These are phyloP conservation scores for Ascochyta lentis DNA, from an alignment of 2,329 filamentous ascomycete genomes.

Conservation along the genomic window DNA sequence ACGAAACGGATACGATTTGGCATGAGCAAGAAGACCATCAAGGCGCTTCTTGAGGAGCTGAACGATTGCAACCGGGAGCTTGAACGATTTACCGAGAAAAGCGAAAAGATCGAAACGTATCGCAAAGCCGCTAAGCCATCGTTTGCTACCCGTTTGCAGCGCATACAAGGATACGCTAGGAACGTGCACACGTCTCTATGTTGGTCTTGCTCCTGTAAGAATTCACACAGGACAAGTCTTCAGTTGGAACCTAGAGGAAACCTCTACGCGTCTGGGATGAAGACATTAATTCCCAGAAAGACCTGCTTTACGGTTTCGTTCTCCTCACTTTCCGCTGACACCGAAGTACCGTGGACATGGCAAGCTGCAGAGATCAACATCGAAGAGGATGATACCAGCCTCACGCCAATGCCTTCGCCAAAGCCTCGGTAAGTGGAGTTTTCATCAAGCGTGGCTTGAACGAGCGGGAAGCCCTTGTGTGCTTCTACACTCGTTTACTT, in stretches of 20 bases:
- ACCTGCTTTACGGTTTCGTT: constrained; percentile 47
- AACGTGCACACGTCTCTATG: constrained; percentile 41
- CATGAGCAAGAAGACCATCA: constrained; percentile 48
- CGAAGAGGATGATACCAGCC: constrained; percentile 31
- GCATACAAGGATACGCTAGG: constrained; percentile 44
- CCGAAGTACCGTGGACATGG: constrained; percentile 33
- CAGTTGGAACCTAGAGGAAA: constrained; percentile 41
- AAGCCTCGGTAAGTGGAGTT: constrained; percentile 31
- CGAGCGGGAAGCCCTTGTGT: background rate
- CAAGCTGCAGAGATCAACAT: constrained; percentile 45
- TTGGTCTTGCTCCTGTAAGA: constrained; percentile 46
- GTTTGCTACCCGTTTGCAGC: constrained; percentile 41
- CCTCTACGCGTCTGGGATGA: constrained; percentile 31
- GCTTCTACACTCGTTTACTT: background rate
- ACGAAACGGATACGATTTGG: constrained; percentile 45
- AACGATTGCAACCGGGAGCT: constrained; percentile 49
- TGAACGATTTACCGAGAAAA: constrained; percentile 48
- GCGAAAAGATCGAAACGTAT: constrained; percentile 46
- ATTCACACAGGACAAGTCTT: constrained; percentile 42
- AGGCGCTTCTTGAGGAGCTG: constrained; percentile 44
- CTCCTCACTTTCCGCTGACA: constrained; percentile 24
- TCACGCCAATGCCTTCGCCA: constrained; percentile 16
- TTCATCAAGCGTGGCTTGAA: background rate
- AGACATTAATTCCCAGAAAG: constrained; percentile 16
- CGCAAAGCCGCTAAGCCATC: constrained; percentile 45